Percentiles rank a stretch among this genome's conserved stretches.
phyloP scores from a whole-genome alignment of 1,284 basidiomycete species.

The Trichosporon faecale region DNA sequence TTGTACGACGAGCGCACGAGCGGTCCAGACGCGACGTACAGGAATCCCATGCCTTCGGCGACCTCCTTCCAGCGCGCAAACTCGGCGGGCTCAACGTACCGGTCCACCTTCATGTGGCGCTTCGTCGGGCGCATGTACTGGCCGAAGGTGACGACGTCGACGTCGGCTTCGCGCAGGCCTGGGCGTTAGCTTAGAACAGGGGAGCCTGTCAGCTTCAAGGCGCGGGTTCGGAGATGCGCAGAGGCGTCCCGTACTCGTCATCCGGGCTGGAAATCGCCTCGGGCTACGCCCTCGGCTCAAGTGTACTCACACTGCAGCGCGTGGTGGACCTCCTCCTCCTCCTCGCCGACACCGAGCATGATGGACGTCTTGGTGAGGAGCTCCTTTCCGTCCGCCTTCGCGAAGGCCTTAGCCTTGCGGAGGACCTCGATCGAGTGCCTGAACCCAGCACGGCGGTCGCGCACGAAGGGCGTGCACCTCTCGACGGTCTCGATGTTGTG shows the following conservation, averaged over 20 bases:
- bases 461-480: slow-evolving; percentile 86
- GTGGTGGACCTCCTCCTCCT: slow-evolving; percentile 74
- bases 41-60: slow-evolving; percentile 90
- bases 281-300: too few species aligned
- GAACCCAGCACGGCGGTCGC: slow-evolving; percentile 91
- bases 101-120: slow-evolving; percentile 97
- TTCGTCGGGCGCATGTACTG: slow-evolving; percentile 99
- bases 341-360: slow-evolving; percentile 97
- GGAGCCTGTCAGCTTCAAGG: too few species aligned
- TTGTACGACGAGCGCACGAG: slow-evolving; percentile 96
- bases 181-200: slow-evolving; percentile 15
- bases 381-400: slow-evolving; percentile 71
- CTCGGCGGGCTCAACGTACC: slow-evolving; percentile 89
- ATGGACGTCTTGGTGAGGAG: slow-evolving; percentile 96
- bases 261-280: too few species aligned
- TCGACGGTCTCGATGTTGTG: slow-evolving; percentile 98
- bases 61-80: slow-evolving; percentile 87
- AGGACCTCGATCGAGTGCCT: slow-evolving; percentile 83
- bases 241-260: too few species aligned
- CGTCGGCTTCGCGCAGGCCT: slow-evolving; percentile 83
- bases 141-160: slow-evolving; percentile 98
- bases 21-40: slow-evolving; percentile 96
- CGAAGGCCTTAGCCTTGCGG: slow-evolving; percentile 75
- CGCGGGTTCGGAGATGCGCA: too few species aligned
- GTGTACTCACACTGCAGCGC: slow-evolving; percentile 69